Percentiles rank a stretch among this genome's conserved stretches.
Evolutionary conservation across 208 protist species (phyloP).

Genomic region (Tritrichomonas musculus): DNA sequence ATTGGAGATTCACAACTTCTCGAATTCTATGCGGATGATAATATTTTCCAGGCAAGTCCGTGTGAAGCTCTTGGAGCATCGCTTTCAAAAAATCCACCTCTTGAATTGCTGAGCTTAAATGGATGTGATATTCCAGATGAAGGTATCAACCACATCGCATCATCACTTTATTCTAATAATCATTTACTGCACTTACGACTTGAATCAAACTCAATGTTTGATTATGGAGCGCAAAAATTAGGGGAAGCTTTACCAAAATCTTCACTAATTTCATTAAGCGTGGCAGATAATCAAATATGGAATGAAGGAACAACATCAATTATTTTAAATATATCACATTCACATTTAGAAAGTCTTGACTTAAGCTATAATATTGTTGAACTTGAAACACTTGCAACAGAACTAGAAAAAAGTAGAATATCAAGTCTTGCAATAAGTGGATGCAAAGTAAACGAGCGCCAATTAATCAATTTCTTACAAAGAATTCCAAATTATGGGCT

Average conservation of each 20-base stretch:
- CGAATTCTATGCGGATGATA: constrained; percentile 4
- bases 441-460: neutral
- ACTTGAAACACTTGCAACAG: neutral
- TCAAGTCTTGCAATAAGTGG: neutral
- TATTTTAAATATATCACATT: no score
- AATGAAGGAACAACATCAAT: neutral
- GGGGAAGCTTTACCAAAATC: neutral
- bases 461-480: neutral
- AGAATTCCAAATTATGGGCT: neutral
- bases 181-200: neutral
- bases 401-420: neutral
- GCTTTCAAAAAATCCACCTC: neutral
- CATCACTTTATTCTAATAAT: neutral
- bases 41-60: neutral
- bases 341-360: neutral
- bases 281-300: constrained; percentile 9
- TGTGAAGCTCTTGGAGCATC: neutral
- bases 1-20: neutral
- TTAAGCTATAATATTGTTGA: constrained; percentile 10
- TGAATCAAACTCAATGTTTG: neutral
- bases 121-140: constrained; percentile 2
- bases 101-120: neutral
- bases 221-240: neutral
- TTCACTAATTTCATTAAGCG: neutral
- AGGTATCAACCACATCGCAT: neutral